phyloP scores from a whole-genome alignment of 495 filamentous ascomycete species.

The Oidiodendron maius region DNA sequence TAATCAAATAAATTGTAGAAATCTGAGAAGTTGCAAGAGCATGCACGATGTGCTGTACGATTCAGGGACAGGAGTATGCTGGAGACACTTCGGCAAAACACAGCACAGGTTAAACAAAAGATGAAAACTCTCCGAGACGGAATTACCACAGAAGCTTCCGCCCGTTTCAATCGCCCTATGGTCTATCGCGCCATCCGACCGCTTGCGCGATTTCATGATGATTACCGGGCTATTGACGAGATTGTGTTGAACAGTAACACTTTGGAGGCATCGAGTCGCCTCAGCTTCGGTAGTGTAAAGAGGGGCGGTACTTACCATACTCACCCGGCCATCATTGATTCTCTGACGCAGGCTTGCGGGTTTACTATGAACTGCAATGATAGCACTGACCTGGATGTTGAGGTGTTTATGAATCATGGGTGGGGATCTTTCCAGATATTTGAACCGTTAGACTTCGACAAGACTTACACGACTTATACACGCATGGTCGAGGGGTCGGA shows the following conservation, averaged over 20 bases:
- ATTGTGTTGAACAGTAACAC: constrained; percentile 57
- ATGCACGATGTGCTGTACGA: constrained; percentile 43
- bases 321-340: constrained; percentile 67
- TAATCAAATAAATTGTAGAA: too few species aligned
- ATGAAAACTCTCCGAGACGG: constrained; percentile 41
- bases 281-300: constrained; percentile 51
- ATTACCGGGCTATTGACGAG: constrained; percentile 67
- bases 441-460: constrained; percentile 50
- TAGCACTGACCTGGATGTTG: constrained; percentile 57
- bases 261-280: constrained; percentile 61
- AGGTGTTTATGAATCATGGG: constrained; percentile 71
- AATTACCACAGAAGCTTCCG: constrained; percentile 43
- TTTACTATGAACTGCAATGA: constrained; percentile 81
- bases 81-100: constrained; percentile 42
- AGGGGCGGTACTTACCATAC: constrained; percentile 58
- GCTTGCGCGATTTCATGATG: constrained; percentile 58
- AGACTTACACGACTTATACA: constrained; percentile 65
- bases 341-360: constrained; percentile 57
- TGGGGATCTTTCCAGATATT: constrained; percentile 68
- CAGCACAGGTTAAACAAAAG: constrained; percentile 41
- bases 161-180: constrained; percentile 40
- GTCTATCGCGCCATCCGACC: constrained; percentile 66
- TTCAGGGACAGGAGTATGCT: constrained; percentile 46
- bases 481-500: constrained; percentile 46
- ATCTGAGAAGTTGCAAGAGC: constrained; percentile 28